Conservation (phyloP, 2,329 filamentous ascomycete genomes). For the Calonectria hawksworthii region DNA sequence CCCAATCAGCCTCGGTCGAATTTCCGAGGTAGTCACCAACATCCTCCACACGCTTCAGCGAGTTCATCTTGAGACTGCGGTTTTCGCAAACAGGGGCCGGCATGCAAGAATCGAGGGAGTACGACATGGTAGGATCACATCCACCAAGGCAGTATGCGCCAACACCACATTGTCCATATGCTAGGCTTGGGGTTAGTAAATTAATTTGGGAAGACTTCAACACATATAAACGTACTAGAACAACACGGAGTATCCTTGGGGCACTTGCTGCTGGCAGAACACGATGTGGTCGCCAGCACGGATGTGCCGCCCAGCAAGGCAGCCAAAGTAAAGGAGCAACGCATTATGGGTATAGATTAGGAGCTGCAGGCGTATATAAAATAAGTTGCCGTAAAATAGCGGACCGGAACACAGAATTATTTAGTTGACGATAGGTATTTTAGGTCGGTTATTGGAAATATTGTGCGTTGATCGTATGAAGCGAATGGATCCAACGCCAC, state of each 20-base stretch:
- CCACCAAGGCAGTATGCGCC: slow-evolving; percentile 97
- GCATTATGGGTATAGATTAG: slow-evolving; percentile 45
- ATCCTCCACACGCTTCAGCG: slow-evolving; percentile 75
- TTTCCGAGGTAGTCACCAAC: slow-evolving; percentile 92
- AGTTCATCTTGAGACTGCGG: slow-evolving; percentile 80
- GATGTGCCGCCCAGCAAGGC: slow-evolving; percentile 50
- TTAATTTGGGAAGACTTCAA: not conserved
- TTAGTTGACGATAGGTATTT: not conserved
- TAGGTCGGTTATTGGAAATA: not conserved
- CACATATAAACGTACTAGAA: slow-evolving; percentile 73
- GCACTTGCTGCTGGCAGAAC: slow-evolving; percentile 66
- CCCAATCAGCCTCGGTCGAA: slow-evolving; percentile 85
- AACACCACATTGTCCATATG: slow-evolving; percentile 93
- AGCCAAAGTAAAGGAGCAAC: slow-evolving; percentile 48
- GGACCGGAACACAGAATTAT: not conserved
- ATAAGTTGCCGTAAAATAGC: not conserved
- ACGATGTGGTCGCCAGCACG: slow-evolving; percentile 50
- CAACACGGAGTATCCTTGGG: slow-evolving; percentile 81
- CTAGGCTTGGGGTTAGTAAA: slow-evolving; percentile 58
- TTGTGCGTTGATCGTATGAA: not conserved
- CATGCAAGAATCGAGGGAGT: slow-evolving; percentile 85
- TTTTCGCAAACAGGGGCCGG: slow-evolving; percentile 86
- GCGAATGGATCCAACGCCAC: not conserved
- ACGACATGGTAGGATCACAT: slow-evolving; percentile 90
- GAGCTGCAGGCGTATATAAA: not conserved